phyloP scores from a whole-genome alignment of 257 asterid genomes.

The Solanum medicagineum region DNA sequence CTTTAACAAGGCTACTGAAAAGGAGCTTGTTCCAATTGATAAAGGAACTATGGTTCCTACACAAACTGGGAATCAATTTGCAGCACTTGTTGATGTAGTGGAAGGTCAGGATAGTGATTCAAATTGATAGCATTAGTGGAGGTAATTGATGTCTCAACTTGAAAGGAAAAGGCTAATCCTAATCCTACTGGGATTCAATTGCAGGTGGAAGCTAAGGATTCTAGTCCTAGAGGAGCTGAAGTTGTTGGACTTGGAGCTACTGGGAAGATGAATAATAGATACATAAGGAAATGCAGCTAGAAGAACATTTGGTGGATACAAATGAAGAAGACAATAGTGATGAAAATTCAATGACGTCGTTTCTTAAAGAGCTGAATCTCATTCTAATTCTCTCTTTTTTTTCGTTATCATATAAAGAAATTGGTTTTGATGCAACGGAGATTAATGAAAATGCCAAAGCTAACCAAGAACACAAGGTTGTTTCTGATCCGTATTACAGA shows the following conservation, averaged over 20 bases:
- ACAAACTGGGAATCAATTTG: not conserved
- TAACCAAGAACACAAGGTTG: not conserved
- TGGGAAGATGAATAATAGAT: not conserved
- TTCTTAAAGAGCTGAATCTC: constrained; percentile 26
- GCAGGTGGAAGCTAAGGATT: not conserved
- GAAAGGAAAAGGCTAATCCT: not conserved
- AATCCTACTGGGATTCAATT: not conserved
- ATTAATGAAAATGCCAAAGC: not conserved
- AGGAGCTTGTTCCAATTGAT: not conserved
- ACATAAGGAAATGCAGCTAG: not conserved
- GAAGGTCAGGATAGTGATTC: not conserved
- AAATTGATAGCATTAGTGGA: not conserved
- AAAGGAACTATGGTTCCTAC: not conserved
- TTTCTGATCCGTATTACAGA: not conserved
- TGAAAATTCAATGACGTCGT: not conserved
- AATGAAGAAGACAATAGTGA: not conserved
- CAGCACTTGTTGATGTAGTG: not conserved
- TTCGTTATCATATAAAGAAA: constrained; percentile 16
- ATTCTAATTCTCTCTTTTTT: constrained; percentile 26
- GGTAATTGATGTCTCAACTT: not conserved
- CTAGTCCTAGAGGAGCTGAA: not conserved
- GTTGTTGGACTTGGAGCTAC: not conserved
- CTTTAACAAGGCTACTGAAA: no score
- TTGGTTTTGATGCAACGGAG: not conserved
- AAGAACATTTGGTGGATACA: not conserved